Percentiles rank a stretch among this genome's conserved stretches.
Evolutionary conservation across 805 yeast genomes (phyloP).

Genomic region (Wickerhamiella australiensis): DNA sequence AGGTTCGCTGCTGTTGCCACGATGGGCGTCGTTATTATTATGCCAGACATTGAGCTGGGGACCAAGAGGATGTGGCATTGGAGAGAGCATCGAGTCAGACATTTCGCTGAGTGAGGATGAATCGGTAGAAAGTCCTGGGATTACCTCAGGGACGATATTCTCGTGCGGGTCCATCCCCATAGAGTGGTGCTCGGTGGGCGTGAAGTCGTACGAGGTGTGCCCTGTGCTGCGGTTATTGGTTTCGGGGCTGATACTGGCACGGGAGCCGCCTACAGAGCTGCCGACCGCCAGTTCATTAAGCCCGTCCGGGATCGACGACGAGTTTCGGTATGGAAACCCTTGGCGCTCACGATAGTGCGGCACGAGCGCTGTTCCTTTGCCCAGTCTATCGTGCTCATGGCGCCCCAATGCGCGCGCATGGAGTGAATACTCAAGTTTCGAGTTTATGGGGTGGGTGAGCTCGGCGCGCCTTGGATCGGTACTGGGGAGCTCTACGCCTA

Average conservation of each 20-base stretch:
- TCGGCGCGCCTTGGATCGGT: slow-evolving; percentile 4
- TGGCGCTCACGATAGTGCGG: slow-evolving; percentile 10
- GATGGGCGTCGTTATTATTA: not conserved
- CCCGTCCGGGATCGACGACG: slow-evolving; percentile 6
- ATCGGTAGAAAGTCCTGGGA: slow-evolving; percentile 5
- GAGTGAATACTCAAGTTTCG: slow-evolving; percentile 12
- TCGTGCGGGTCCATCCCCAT: slow-evolving; percentile 13
- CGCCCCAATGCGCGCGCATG: slow-evolving; percentile 16
- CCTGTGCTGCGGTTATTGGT: not conserved
- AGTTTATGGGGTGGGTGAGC: slow-evolving; percentile 18
- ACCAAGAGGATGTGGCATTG: slow-evolving; percentile 10
- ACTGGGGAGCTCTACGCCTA: not conserved
- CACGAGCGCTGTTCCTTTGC: slow-evolving; percentile 8
- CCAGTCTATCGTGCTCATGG: slow-evolving; percentile 11
- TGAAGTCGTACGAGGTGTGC: slow-evolving; percentile 1
- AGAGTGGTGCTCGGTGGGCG: slow-evolving; percentile 2
- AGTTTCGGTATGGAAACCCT: slow-evolving; percentile 6
- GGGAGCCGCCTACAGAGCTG: not conserved
- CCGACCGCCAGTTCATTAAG: not conserved
- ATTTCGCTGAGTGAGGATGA: slow-evolving; percentile 1
- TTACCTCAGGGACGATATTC: slow-evolving; percentile 1
- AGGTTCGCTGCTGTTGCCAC: not conserved
- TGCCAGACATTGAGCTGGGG: slow-evolving; percentile 7
- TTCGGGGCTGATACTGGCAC: not conserved
- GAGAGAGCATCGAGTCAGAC: slow-evolving; percentile 4